phyloP scores from a whole-genome alignment of 306 rosid species.

The Cicer cuneatum region DNA sequence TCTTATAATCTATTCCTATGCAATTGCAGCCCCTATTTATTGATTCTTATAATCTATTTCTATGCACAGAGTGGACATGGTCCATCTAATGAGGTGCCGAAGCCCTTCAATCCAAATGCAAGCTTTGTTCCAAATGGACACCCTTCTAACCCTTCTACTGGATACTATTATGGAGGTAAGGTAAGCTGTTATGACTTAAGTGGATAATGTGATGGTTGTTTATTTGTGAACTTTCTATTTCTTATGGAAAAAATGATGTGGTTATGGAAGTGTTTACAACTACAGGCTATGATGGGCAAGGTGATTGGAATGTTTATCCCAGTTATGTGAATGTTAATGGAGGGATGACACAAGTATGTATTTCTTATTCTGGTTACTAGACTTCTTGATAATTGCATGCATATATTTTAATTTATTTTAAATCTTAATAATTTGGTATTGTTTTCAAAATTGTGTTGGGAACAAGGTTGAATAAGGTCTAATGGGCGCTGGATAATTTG shows the following conservation, averaged over 20 bases:
- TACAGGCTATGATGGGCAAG: conserved; percentile 34
- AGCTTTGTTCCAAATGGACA: not conserved
- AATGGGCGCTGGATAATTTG: not conserved
- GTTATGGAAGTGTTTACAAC: not conserved
- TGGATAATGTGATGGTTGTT: not conserved
- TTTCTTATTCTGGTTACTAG: not conserved
- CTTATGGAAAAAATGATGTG: not conserved
- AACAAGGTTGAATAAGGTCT: not conserved
- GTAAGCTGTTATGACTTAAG: conserved; percentile 28
- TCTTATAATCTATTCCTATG: not conserved
- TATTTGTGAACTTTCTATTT: not conserved
- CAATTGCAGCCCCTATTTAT: not conserved
- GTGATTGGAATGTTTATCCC: conserved; percentile 19
- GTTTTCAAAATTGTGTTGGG: not conserved
- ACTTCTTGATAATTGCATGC: conserved; percentile 2
- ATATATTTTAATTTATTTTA: not conserved
- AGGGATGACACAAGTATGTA: conserved; percentile 20
- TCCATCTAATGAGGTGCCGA: not conserved
- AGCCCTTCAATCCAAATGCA: conserved; percentile 32
- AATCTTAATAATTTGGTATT: not conserved
- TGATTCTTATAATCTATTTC: not conserved
- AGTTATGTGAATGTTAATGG: conserved; percentile 15
- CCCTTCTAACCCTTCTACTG: conserved; percentile 17
- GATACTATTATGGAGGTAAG: conserved; percentile 37
- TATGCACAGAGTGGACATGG: conserved; percentile 21